Evolutionary conservation across 2,329 filamentous ascomycete genomes (phyloP), one percentile per base, ranked within the genome.

Genomic region (Colletotrichum siamense): DNA sequence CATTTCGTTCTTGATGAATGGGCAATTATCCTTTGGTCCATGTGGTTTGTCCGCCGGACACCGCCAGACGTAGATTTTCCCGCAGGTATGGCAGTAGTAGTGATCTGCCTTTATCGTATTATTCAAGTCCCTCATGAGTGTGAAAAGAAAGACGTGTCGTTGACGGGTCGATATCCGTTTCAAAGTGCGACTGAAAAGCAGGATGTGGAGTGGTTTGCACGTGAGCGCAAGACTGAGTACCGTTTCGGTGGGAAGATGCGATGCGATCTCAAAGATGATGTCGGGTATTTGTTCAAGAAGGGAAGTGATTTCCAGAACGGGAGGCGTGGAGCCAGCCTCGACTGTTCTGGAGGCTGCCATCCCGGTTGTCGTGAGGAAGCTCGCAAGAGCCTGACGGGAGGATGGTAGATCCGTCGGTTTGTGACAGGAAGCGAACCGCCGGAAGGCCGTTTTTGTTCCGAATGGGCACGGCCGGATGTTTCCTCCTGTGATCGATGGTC

Each of bases 181-280:
- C 8, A 61, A 32, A 2, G 70, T 28, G 44, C 44, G 28, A 16
- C 15, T 49, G 15, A 69, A 76, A n/a, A 76, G 74, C 6, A 76
- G 64, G 30, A 57, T 32, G 28, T 76, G 59, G 28, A 76, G 74
- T 13, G 64, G 22, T 18, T 65, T 76, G 64, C 74, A 76, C 4
- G 74, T 65, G 57, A 76, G 64, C 1, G 74, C 70, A 12, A 76
- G 70, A 28, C 74, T 39, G 26, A 76, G 66, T 9, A 44, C 74
- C 52, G 74, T 73, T 39, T 69, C 70, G 30, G 32, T 49, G 18
- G 74, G 74, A 28, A 76, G 74, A n/a, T 76, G 74, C 6, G 70
- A 73, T 12, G 70, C 32, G 18, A 76, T 74, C 36, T 76, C 74
- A 28, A 76, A 8, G 6, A 76, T 55, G 49, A 76, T 16, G 30